These are phyloP conservation scores for Eucalyptus sp. DNA, from an alignment of 345 rosid genomes.

Conservation along the genomic window DNA sequence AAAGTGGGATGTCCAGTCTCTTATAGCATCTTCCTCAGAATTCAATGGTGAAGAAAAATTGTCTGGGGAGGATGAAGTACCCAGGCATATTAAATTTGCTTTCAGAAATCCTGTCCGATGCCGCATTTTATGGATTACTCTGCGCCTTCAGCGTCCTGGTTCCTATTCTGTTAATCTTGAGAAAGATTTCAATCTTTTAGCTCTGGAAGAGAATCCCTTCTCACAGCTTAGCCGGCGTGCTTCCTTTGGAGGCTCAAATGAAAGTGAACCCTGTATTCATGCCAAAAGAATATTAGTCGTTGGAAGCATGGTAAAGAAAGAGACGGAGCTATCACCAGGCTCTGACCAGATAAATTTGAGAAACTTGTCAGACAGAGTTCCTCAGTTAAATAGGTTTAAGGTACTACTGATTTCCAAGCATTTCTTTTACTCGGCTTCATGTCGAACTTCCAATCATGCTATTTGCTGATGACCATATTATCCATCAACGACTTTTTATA, in stretches of 20 bases:
- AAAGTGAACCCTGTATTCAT: slow-evolving; percentile 72
- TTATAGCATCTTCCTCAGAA: slow-evolving; percentile 55
- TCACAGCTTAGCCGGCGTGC: slow-evolving; percentile 64
- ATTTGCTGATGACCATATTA: background rate
- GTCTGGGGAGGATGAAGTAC: slow-evolving; percentile 33
- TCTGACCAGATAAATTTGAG: slow-evolving; percentile 45
- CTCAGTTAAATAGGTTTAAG: slow-evolving; percentile 79
- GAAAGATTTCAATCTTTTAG: slow-evolving; percentile 57
- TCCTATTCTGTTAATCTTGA: slow-evolving; percentile 71
- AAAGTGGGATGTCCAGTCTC: slow-evolving; percentile 88
- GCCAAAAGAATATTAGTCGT: slow-evolving; percentile 66
- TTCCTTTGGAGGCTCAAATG: slow-evolving; percentile 68
- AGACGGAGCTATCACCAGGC: slow-evolving; percentile 25
- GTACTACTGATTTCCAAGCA: slow-evolving; percentile 9
- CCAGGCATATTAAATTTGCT: slow-evolving; percentile 75
- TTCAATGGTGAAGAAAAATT: slow-evolving; percentile 60
- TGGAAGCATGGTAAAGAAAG: slow-evolving; percentile 47
- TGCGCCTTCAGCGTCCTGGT: slow-evolving; percentile 72
- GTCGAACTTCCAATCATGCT: background rate
- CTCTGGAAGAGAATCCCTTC: slow-evolving; percentile 86
- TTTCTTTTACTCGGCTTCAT: background rate
- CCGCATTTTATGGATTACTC: slow-evolving; percentile 76
- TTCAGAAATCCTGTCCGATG: slow-evolving; percentile 73
- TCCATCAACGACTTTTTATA: slow-evolving; percentile 8
- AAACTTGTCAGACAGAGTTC: slow-evolving; percentile 71